Percentiles rank a stretch among this genome's conserved stretches.
phyloP scores from a whole-genome alignment of 352 stramenopile genomes.

The Phytopythium boreale region DNA sequence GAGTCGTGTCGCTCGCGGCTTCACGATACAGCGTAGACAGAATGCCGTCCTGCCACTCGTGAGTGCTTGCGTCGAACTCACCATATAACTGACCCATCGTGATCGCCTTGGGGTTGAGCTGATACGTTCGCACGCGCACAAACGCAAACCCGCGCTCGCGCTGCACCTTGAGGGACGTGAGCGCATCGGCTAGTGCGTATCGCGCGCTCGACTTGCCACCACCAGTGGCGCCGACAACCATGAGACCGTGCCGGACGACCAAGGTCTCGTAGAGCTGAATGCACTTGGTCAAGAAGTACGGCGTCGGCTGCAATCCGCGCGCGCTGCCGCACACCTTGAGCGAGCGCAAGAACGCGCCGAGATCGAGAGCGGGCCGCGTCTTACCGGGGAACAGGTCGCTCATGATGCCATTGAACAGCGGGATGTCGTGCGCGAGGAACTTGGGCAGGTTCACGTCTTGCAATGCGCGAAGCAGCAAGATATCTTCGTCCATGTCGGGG shows the following conservation, averaged over 20 bases:
- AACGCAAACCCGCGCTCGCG: conserved; percentile 76
- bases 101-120: conserved; percentile 95
- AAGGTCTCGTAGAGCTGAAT: conserved; percentile 96
- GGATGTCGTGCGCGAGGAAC: conserved; percentile 94
- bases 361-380: conserved; percentile 85
- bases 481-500: conserved; percentile 92
- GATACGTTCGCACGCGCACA: conserved; percentile 83
- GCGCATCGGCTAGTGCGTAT: conserved; percentile 80
- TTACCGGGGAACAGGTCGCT: conserved; percentile 93
- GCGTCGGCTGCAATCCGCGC: conserved; percentile 80
- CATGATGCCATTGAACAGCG: conserved; percentile 94
- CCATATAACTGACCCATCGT: conserved; percentile 96
- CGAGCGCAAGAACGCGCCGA: conserved; percentile 79
- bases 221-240: conserved; percentile 93
- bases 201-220: conserved; percentile 91
- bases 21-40: conserved; percentile 88
- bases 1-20: conserved; percentile 83
- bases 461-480: conserved; percentile 89
- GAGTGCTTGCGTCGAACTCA: conserved; percentile 93
- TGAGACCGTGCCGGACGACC: conserved; percentile 92
- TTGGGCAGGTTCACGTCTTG: conserved; percentile 96
- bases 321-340: conserved; percentile 88
- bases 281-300: conserved; percentile 92
- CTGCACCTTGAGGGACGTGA: conserved; percentile 84
- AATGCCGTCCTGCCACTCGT: conserved; percentile 95